Conservation (phyloP, 192 early-diverging fungal species). For the Rhizoclosmatium globosum region DNA sequence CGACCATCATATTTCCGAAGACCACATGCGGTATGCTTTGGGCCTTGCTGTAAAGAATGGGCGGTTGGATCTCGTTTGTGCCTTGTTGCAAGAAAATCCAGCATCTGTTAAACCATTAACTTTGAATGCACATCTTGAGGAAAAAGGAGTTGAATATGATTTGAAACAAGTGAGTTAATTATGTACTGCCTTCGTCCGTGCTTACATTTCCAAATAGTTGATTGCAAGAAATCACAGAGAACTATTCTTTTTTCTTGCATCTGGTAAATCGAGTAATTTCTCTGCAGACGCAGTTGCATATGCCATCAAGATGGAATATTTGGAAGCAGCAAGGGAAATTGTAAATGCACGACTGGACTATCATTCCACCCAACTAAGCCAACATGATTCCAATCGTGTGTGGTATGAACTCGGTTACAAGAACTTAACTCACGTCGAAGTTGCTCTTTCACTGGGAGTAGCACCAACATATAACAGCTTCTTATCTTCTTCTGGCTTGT, state of each 20-base stretch:
- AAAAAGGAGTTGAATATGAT: not conserved
- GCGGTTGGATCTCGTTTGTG: not conserved
- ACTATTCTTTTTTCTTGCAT: too few relatives aligned
- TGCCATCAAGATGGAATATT: too few relatives aligned
- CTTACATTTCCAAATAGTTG: not conserved
- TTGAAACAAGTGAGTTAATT: not conserved
- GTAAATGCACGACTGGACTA: not conserved
- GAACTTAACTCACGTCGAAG: not conserved
- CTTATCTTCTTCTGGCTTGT: not conserved
- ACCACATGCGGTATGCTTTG: not conserved
- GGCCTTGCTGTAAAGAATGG: not conserved
- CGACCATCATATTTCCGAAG: not conserved
- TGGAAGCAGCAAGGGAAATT: not conserved
- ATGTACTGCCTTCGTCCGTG: not conserved
- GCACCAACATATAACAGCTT: not conserved
- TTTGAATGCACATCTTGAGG: not conserved
- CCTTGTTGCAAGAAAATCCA: not conserved
- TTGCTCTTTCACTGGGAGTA: not conserved
- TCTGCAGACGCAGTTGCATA: too few relatives aligned
- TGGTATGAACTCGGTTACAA: not conserved
- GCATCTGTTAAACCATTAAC: not conserved
- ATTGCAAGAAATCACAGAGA: not conserved
- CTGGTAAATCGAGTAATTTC: too few relatives aligned
- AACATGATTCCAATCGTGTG: not conserved
- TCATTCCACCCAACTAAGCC: not conserved